Evolutionary conservation across 2,329 filamentous ascomycete species (phyloP), one percentile per base, ranked within the genome.

Genomic region (Fusarium oxysporum): DNA sequence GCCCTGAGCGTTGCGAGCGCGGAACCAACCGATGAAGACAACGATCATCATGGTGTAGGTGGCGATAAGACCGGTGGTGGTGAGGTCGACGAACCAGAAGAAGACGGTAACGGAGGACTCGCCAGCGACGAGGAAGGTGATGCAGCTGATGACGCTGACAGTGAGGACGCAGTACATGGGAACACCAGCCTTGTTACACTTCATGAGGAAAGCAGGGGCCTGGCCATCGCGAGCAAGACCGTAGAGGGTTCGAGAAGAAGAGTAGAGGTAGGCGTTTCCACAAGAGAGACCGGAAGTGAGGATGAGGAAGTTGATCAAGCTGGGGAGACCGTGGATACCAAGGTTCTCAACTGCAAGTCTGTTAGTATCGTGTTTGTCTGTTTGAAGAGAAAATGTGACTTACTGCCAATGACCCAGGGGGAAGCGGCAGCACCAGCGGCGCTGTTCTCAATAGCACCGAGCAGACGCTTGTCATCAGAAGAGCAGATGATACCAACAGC

Each of bases 271-370:
- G n/a, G 83, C 84, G 69, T 86, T 86, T 21, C 84, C 85, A 45
- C 82, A 83, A 45, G 82, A 84, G 65, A 79, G 78, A 51, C 80
- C 82, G 14, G 78, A 82, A 11, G 91, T 89, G 53, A 93, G 83
- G 73, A 93, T 89, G 37, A 89, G 89, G 35, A 87, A 88, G 77
- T 90, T 91, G 70, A 89, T 84, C 41, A 91, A 79, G 56, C 87
- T 82, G 16, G 88, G 87, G 19, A 90, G 84, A 17, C 85, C 86
- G 1, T 76, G 76, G 62, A 90, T 86, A 21, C 84, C 81, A 56
- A 89, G 73, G 75, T 88, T 87, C 64, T 83, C 80, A 82, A 90
- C 71, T 73, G 19, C 2, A 21, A 7, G 19, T 9, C 23, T n/a
- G 58, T 70, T 21, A 73, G 62, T 6, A 33, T n/a, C 35, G 13